A percentile compares a stretch with the other conserved stretches of the same genome.
phyloP scores from a whole-genome alignment of 2,329 filamentous ascomycete genomes.

The Colletotrichum tropicale region DNA sequence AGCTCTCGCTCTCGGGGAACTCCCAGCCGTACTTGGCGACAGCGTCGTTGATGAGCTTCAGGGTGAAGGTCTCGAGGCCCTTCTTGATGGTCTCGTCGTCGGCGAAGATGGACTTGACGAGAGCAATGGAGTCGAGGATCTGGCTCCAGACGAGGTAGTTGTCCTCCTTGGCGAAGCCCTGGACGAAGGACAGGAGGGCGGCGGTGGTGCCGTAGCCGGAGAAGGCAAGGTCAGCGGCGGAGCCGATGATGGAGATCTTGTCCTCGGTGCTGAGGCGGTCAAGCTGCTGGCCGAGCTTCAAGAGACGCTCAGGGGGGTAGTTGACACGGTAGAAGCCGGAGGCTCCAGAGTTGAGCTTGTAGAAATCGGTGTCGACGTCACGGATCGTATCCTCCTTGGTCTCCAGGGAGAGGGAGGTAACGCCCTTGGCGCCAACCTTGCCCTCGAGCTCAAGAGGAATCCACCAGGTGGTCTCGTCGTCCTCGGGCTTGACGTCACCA shows the following conservation, averaged over 20 bases:
- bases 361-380: slow-evolving; percentile 79
- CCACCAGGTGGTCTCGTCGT: slow-evolving; percentile 96
- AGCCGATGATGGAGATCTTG: slow-evolving; percentile 90
- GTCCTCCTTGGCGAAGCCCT: slow-evolving; percentile 81
- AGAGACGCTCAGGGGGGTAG: slow-evolving; percentile 84
- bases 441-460: slow-evolving; percentile 86
- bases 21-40: slow-evolving; percentile 87
- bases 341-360: slow-evolving; percentile 91
- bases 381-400: slow-evolving; percentile 78
- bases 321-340: slow-evolving; percentile 92
- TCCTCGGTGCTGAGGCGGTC: slow-evolving; percentile 81
- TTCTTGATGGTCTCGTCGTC: slow-evolving; percentile 74
- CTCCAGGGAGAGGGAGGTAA: slow-evolving; percentile 72
- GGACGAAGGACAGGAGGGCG: slow-evolving; percentile 80
- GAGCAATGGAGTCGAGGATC: slow-evolving; percentile 76
- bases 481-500: slow-evolving; percentile 88
- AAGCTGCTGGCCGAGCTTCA: slow-evolving; percentile 78
- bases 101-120: slow-evolving; percentile 84
- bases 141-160: slow-evolving; percentile 92
- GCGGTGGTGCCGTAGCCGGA: slow-evolving; percentile 85
- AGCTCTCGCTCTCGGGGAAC: slow-evolving; percentile 78
- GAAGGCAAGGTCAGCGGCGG: slow-evolving; percentile 86
- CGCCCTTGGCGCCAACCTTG: slow-evolving; percentile 66
- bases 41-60: slow-evolving; percentile 77
- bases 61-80: slow-evolving; percentile 78